A percentile compares a stretch with the other conserved stretches of the same genome.
phyloP scores from a whole-genome alignment of 805 yeast species.

The Metschnikowia picachoensis region DNA sequence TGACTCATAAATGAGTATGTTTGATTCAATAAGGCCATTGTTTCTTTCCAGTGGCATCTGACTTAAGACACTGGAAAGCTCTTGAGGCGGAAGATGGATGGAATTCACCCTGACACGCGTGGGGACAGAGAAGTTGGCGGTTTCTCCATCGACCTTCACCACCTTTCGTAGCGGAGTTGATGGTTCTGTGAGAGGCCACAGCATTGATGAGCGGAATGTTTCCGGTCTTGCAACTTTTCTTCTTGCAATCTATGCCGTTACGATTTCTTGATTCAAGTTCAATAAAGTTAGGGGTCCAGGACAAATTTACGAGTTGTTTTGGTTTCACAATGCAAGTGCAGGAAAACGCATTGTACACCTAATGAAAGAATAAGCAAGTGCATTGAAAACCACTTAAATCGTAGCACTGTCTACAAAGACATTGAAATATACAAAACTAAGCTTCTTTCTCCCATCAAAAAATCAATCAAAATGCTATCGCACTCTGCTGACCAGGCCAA shows the following conservation, averaged over 20 bases:
- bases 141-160: slow-evolving; percentile 1
- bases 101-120: slow-evolving; percentile 10
- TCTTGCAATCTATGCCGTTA: neutral
- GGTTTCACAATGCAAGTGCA: slow-evolving; percentile 1
- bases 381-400: no score
- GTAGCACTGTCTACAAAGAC: no score
- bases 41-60: slow-evolving; percentile 12
- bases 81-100: slow-evolving; percentile 23
- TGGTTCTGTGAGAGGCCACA: slow-evolving; percentile 18
- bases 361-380: neutral
- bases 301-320: slow-evolving; percentile 1
- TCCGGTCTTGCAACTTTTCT: neutral
- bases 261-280: neutral
- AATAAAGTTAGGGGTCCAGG: neutral
- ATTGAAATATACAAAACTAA: no score
- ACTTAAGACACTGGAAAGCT: slow-evolving; percentile 16
- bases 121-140: slow-evolving; percentile 12
- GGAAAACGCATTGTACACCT: neutral
- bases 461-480: no score
- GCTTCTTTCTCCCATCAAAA: no score
- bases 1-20: no score
- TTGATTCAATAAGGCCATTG: neutral
- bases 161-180: slow-evolving; percentile 18
- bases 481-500: no score
- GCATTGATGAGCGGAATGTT: slow-evolving; percentile 4